These are phyloP conservation scores for Aspergillus bertholletiae DNA, from an alignment of 495 filamentous ascomycete species.

Conservation along the genomic window DNA sequence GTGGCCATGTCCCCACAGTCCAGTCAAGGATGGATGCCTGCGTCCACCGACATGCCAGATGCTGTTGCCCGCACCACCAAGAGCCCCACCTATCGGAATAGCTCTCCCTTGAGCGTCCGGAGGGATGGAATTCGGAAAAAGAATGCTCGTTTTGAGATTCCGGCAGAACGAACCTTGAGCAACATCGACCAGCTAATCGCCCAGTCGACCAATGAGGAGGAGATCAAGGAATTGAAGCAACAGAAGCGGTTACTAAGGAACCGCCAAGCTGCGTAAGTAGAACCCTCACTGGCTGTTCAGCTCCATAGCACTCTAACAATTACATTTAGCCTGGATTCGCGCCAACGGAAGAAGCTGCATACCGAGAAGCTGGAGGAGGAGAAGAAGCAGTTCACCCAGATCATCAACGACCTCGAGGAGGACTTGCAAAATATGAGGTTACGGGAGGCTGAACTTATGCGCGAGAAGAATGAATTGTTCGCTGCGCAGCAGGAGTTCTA, in stretches of 20 bases:
- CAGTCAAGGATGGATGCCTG: conserved; percentile 60
- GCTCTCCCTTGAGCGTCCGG: conserved; percentile 69
- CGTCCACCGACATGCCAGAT: conserved; percentile 54
- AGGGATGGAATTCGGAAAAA: conserved; percentile 98
- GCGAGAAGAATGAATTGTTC: conserved; percentile 64
- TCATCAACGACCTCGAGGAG: conserved; percentile 77
- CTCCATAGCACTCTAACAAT: conserved; percentile 28
- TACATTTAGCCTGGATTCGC: conserved; percentile 76
- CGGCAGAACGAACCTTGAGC: conserved; percentile 83
- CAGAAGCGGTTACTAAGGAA: conserved; percentile 95
- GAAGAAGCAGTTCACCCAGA: conserved; percentile 80
- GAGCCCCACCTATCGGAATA: conserved; percentile 73
- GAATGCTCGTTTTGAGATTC: conserved; percentile 98
- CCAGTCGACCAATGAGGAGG: conserved; percentile 83
- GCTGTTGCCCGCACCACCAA: conserved; percentile 65
- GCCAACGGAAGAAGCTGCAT: conserved; percentile 98
- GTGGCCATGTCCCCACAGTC: conserved; percentile 60
- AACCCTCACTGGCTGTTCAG: conserved; percentile 12
- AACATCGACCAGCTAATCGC: conserved; percentile 95
- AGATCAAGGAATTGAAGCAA: conserved; percentile 97
- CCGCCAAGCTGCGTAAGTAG: conserved; percentile 88
- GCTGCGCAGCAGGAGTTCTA: conserved; percentile 67
- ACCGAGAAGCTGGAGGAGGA: conserved; percentile 96
- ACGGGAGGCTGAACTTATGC: conserved; percentile 57
- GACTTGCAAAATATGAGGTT: conserved; percentile 57